A percentile compares a stretch with the other conserved stretches of the same genome.
Conservation (phyloP, 768 basidiomycete genomes). For the Xanthoconium stramineum region DNA sequence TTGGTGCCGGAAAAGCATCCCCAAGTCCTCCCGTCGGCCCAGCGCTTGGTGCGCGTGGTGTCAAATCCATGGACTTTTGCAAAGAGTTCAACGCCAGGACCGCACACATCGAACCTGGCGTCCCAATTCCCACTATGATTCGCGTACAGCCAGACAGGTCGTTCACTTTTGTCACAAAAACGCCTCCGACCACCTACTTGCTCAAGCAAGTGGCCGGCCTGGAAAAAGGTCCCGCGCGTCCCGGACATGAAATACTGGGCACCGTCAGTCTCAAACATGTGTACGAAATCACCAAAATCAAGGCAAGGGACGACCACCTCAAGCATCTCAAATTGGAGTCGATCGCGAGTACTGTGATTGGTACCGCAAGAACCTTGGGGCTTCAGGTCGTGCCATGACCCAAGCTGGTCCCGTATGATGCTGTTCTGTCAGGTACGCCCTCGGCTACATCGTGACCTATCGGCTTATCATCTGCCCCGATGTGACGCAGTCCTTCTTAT, state of each 20-base stretch:
- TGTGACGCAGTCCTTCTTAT: constrained; percentile 24
- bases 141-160: constrained; percentile 92
- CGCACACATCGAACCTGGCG: constrained; percentile 77
- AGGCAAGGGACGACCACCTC: constrained; percentile 85
- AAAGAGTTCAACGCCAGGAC: constrained; percentile 99
- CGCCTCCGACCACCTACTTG: constrained; percentile 86
- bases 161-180: constrained; percentile 90
- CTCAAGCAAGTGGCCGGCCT: constrained; percentile 88
- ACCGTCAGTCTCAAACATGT: constrained; percentile 94
- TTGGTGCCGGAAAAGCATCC: constrained; percentile 92
- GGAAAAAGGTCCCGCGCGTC: constrained; percentile 84
- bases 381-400: constrained; percentile 84
- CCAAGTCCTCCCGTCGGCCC: constrained; percentile 97
- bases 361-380: constrained; percentile 85
- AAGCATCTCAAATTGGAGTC: constrained; percentile 83
- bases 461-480: constrained; percentile 20
- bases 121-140: constrained; percentile 90
- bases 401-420: constrained; percentile 12
- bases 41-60: constrained; percentile 94
- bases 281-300: constrained; percentile 98
- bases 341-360: constrained; percentile 84
- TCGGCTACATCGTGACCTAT: constrained; percentile 19
- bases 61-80: constrained; percentile 99
- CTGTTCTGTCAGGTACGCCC: constrained; percentile 24
- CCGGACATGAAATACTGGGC: constrained; percentile 73